Conservation (phyloP, 225 moss, liverwort and hornwort species). For the Asterella californica region DNA sequence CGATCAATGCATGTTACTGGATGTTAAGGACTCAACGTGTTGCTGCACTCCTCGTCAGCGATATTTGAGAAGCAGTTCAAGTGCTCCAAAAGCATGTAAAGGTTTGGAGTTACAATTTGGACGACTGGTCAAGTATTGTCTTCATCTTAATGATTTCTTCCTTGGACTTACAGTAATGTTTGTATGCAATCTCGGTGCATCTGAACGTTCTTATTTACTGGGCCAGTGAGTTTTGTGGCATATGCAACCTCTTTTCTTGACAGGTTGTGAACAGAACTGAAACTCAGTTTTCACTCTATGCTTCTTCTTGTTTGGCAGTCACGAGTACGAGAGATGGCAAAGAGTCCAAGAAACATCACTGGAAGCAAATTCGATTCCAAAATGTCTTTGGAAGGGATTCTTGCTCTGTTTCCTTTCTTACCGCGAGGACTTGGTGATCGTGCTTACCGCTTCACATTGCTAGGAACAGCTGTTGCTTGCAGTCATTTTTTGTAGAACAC, state of each 20-base stretch:
- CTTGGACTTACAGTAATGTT: neutral
- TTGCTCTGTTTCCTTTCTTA: constrained; percentile 73
- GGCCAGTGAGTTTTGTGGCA: neutral
- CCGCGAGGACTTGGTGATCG: constrained; percentile 73
- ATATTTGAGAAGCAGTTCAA: neutral
- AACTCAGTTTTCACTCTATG: neutral
- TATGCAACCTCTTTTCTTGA: neutral
- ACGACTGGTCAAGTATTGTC: neutral
- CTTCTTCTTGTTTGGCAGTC: constrained; percentile 19
- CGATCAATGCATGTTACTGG: no score
- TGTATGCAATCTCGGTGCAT: neutral
- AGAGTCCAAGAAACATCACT: constrained; percentile 36
- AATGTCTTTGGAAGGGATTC: no score
- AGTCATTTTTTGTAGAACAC: constrained; percentile 68
- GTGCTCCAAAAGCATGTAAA: constrained; percentile 3
- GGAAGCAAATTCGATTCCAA: no score
- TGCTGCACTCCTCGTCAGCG: constrained; percentile 5
- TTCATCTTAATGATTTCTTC: neutral
- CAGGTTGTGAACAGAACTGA: neutral
- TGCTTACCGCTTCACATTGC: constrained; percentile 81
- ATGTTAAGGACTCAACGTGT: neutral
- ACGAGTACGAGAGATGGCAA: constrained; percentile 37
- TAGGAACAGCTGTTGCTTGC: constrained; percentile 76
- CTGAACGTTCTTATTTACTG: neutral
- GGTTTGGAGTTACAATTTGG: no score